These are phyloP conservation scores for Debaryomyces castellii DNA, from an alignment of 805 yeast genomes.

Conservation along the genomic window DNA sequence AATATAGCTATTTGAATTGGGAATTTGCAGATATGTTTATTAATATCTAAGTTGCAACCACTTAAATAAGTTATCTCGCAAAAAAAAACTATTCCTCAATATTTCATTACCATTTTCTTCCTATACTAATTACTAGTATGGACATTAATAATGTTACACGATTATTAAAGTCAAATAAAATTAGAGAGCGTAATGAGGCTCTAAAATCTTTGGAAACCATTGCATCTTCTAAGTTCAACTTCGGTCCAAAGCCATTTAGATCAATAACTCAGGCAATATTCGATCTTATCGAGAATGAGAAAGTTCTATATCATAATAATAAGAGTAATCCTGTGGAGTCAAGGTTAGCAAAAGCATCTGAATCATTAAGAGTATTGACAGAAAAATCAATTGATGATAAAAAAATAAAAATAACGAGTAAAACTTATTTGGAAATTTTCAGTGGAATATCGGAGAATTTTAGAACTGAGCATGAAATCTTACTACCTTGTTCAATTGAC, in stretches of 20 bases:
- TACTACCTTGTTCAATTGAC: slow-evolving; percentile 24
- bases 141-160: slow-evolving; percentile 18
- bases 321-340: slow-evolving; percentile 23
- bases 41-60: too few relatives aligned
- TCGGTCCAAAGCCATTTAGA: slow-evolving; percentile 21
- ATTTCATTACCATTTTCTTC: too few relatives aligned
- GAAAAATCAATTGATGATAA: slow-evolving; percentile 13
- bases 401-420: slow-evolving; percentile 17
- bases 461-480: slow-evolving; percentile 11
- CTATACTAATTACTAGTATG: slow-evolving; percentile 5
- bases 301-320: slow-evolving; percentile 21
- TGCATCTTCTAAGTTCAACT: slow-evolving; percentile 16
- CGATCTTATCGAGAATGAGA: slow-evolving; percentile 35
- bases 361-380: slow-evolving; percentile 25
- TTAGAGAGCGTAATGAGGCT: slow-evolving; percentile 56
- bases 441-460: slow-evolving; percentile 16
- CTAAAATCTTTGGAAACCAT: slow-evolving; percentile 25
- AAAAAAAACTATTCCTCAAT: not conserved
- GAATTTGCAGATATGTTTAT: too few relatives aligned
- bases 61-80: not conserved
- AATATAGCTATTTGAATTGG: too few relatives aligned
- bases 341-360: slow-evolving; percentile 32
- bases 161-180: slow-evolving; percentile 47
- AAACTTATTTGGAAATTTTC: slow-evolving; percentile 19
- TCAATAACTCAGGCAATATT: slow-evolving; percentile 23